Evolutionary conservation across 768 basidiomycete genomes (phyloP), one percentile per base, ranked within the genome.

Genomic region (Pleurotus ostreatus): DNA sequence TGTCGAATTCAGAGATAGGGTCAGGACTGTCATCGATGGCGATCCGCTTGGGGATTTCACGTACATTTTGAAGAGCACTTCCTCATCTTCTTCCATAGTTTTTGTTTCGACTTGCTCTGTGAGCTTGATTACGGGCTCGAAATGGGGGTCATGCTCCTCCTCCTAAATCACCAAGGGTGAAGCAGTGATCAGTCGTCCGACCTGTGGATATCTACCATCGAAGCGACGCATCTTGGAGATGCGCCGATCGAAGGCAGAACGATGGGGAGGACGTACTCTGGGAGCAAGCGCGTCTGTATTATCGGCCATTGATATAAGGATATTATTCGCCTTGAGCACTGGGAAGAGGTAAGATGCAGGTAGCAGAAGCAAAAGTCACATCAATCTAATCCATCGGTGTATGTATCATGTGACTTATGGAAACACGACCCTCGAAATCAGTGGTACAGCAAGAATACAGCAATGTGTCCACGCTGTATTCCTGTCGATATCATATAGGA

Each of bases 41-140:
- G 70, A 77, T 71, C 70, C 68, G 70, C 60, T 65, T 69, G 57
- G 67, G 58, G 57, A 59, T 65, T 57, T 49, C 41, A 79, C 91
- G 67, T 65, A 95, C 96, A 98, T 92, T 80, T 98, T 98, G 85
- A 98, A 98, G 61, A 90, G 74, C 25, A 87, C 83, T 25, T 90
- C 82, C 71, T 99, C 97, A 63, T 96, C 87, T 70, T 98, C 97
- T 72, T 99, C 97, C 67, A 81, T 76, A 5, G 96, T 98, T 84
- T 95, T 95, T 56, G 86, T 88, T 70, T 94, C 92, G 60, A 99
- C 91, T 69, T 92, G 86, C 73, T 99, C 90, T 6, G 94, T 96
- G 73, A 98, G 90, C 74, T 85, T 92, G 78, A 97, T 88, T 59
- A 98, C 92, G 49, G 97, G 97, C 74, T 97, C 95, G 73, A 94